These are phyloP conservation scores for Didymella pomorum DNA, from an alignment of 2,329 filamentous ascomycete species.

Conservation along the genomic window DNA sequence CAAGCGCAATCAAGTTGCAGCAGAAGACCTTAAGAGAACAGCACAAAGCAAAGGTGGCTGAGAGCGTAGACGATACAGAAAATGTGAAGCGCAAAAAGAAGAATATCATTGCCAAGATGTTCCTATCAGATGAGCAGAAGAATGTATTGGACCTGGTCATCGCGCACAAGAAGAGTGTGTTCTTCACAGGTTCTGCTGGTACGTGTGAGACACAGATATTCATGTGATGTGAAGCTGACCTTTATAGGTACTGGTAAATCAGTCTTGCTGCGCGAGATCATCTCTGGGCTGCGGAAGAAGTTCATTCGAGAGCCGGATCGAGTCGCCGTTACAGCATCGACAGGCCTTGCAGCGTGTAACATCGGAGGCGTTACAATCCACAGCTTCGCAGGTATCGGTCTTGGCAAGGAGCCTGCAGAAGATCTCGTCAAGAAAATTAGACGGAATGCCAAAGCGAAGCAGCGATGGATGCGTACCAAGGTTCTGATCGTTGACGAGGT, in stretches of 20 bases:
- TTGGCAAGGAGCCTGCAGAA: conserved; percentile 86
- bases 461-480: conserved; percentile 87
- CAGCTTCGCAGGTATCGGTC: conserved; percentile 92
- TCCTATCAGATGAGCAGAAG: conserved; percentile 85
- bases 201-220: conserved; percentile 11
- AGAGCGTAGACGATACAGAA: conserved; percentile 54
- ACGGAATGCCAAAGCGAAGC: conserved; percentile 85
- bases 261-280: conserved; percentile 91
- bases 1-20: conserved; percentile 78
- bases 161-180: conserved; percentile 83
- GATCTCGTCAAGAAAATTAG: conserved; percentile 90
- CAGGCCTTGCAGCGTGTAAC: conserved; percentile 93
- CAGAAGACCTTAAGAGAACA: conserved; percentile 75
- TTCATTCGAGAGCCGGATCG: conserved; percentile 79
- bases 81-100: conserved; percentile 55
- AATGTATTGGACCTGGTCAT: conserved; percentile 85
- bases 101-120: conserved; percentile 64
- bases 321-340: conserved; percentile 93
- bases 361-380: conserved; percentile 95
- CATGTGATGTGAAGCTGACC: conserved; percentile 8
- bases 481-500: conserved; percentile 92
- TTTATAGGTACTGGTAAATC: conserved; percentile 84
- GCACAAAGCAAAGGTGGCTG: conserved; percentile 56
- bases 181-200: conserved; percentile 96
- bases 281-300: conserved; percentile 79